Percentiles rank a stretch among this genome's conserved stretches.
Evolutionary conservation across 306 rosid species (phyloP).

Genomic region (Vicia villosa): DNA sequence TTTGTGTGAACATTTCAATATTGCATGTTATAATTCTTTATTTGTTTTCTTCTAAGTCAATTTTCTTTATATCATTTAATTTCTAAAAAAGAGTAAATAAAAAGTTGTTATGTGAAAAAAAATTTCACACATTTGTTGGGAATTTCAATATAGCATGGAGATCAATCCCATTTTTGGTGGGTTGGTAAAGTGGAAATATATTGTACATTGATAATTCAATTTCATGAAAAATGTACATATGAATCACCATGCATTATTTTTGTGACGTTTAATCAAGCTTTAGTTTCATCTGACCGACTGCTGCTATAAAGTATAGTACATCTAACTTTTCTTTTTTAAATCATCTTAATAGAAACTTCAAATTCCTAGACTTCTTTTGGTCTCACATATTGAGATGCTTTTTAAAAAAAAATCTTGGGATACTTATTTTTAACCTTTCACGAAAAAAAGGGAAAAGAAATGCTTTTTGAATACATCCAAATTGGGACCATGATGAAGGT

Average conservation of each 20-base stretch:
- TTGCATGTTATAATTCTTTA: too few species aligned
- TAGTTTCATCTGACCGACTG: conserved; percentile 35
- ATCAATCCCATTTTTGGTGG: conserved; percentile 37
- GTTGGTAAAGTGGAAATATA: conserved; percentile 7
- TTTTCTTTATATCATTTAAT: too few species aligned
- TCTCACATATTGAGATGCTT: conserved; percentile 29
- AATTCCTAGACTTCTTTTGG: conserved; percentile 34
- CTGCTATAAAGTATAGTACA: conserved; percentile 21
- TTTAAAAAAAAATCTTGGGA: background rate
- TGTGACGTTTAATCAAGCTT: conserved; percentile 31
- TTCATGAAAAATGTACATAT: conserved; percentile 16
- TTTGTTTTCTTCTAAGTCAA: too few species aligned
- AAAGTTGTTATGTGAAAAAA: too few species aligned
- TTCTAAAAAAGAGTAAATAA: too few species aligned
- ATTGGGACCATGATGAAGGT: conserved; percentile 42
- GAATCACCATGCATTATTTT: conserved; percentile 28
- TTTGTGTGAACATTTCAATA: too few species aligned
- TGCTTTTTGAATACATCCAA: conserved; percentile 31
- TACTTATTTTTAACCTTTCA: conserved; percentile 37
- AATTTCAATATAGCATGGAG: background rate
- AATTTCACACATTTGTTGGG: too few species aligned
- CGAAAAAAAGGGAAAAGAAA: conserved; percentile 21
- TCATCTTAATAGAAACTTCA: conserved; percentile 39
- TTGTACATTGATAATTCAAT: conserved; percentile 32
- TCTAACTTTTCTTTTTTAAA: conserved; percentile 23